phyloP scores from a whole-genome alignment of 306 rosid genomes.

The Trifolium subterraneum region DNA sequence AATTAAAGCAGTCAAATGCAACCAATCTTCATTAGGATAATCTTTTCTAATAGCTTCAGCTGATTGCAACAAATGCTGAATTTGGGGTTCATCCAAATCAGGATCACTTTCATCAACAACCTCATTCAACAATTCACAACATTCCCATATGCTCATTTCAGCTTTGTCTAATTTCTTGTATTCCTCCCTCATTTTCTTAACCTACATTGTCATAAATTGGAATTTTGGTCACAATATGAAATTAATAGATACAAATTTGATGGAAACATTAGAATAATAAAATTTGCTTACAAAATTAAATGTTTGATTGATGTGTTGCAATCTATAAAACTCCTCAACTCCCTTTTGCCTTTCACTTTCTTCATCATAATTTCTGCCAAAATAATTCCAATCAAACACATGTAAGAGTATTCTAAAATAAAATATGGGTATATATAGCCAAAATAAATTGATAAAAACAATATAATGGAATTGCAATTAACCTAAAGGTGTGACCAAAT shows the following conservation, averaged over 20 bases:
- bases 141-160: conserved; percentile 57
- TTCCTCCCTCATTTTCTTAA: conserved; percentile 46
- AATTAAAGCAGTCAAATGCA: conserved; percentile 56
- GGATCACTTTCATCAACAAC: conserved; percentile 53
- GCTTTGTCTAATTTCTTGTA: conserved; percentile 51
- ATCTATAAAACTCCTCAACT: conserved; percentile 47
- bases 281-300: conserved; percentile 48
- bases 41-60: conserved; percentile 50
- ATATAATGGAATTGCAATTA: background rate
- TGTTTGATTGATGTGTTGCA: conserved; percentile 54
- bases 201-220: conserved; percentile 40
- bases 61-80: conserved; percentile 43
- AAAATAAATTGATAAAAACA: background rate
- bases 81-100: conserved; percentile 51
- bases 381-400: background rate
- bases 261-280: background rate
- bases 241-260: background rate
- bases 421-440: too few species aligned
- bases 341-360: conserved; percentile 46
- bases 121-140: conserved; percentile 52
- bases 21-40: conserved; percentile 49
- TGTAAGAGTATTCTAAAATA: background rate
- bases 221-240: background rate
- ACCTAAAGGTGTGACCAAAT: conserved; percentile 82
- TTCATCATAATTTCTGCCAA: conserved; percentile 44